phyloP scores from a whole-genome alignment of 768 basidiomycete species.

The Mycena vulgaris region DNA sequence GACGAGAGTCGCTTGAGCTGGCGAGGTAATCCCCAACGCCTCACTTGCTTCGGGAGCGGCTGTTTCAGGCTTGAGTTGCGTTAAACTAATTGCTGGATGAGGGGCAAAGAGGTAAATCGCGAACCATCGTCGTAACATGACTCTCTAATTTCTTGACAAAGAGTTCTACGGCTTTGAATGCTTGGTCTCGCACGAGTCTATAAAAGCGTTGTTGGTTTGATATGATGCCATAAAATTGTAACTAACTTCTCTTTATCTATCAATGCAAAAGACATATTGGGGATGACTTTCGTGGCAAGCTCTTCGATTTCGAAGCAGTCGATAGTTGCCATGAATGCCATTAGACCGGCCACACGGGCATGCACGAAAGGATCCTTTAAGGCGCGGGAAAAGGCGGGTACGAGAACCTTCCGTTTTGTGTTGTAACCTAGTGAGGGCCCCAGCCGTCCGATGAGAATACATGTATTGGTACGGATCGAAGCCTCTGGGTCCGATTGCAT shows the following conservation, averaged over 20 bases:
- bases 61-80: slow-evolving; percentile 55
- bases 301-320: slow-evolving; percentile 94
- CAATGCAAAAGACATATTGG: slow-evolving; percentile 83
- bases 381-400: slow-evolving; percentile 93
- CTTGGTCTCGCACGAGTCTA: slow-evolving; percentile 95
- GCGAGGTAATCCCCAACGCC: slow-evolving; percentile 45
- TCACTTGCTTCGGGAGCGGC: slow-evolving; percentile 47
- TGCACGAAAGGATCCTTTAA: slow-evolving; percentile 94
- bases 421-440: slow-evolving; percentile 88
- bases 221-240: neutral
- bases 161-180: slow-evolving; percentile 92
- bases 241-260: slow-evolving; percentile 95
- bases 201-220: slow-evolving; percentile 1
- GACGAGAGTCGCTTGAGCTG: slow-evolving; percentile 71
- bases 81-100: neutral
- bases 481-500: slow-evolving; percentile 94
- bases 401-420: slow-evolving; percentile 96
- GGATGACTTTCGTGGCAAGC: slow-evolving; percentile 90
- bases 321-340: slow-evolving; percentile 95
- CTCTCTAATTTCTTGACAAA: slow-evolving; percentile 89
- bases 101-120: slow-evolving; percentile 32
- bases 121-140: slow-evolving; percentile 88
- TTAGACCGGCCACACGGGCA: slow-evolving; percentile 92
- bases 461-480: slow-evolving; percentile 97
- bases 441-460: slow-evolving; percentile 93